Percentiles rank a stretch among this genome's conserved stretches.
Evolutionary conservation across 148 eudicot genomes (phyloP).

Genomic region (Rhododendron kiyosumense): DNA sequence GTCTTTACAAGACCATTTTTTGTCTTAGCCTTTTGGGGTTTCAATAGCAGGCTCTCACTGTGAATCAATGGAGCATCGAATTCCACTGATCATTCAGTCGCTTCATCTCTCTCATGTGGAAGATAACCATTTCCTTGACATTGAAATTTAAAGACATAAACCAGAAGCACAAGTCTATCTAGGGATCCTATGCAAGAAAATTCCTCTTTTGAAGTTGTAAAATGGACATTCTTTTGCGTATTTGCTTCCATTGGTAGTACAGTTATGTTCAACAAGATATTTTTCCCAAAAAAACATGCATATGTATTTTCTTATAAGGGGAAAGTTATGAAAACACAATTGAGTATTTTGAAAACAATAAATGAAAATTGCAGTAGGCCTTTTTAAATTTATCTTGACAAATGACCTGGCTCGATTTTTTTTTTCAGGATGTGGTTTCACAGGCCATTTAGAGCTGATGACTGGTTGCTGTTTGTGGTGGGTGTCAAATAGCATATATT

Average conservation of each 20-base stretch:
- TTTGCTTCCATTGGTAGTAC: neutral
- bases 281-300: neutral
- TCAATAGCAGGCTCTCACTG: neutral
- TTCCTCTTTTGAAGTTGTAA: neutral
- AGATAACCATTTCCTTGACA: neutral
- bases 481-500: slow-evolving; percentile 14
- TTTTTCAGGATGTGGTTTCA: slow-evolving; percentile 93
- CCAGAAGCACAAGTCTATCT: neutral
- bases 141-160: neutral
- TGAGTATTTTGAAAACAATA: neutral
- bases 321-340: neutral
- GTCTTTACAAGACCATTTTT: neutral
- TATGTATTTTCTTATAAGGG: neutral
- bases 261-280: neutral
- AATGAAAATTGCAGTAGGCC: neutral
- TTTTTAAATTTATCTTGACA: slow-evolving; percentile 1
- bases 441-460: slow-evolving; percentile 85
- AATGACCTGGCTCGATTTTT: neutral
- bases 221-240: neutral
- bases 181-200: neutral
- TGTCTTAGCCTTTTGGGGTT: neutral
- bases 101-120: neutral
- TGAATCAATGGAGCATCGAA: neutral
- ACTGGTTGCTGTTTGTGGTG: slow-evolving; percentile 88
- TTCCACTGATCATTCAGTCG: neutral